These are phyloP conservation scores for Aspergillus floridensis DNA, from an alignment of 2,329 filamentous ascomycete species.

Conservation along the genomic window DNA sequence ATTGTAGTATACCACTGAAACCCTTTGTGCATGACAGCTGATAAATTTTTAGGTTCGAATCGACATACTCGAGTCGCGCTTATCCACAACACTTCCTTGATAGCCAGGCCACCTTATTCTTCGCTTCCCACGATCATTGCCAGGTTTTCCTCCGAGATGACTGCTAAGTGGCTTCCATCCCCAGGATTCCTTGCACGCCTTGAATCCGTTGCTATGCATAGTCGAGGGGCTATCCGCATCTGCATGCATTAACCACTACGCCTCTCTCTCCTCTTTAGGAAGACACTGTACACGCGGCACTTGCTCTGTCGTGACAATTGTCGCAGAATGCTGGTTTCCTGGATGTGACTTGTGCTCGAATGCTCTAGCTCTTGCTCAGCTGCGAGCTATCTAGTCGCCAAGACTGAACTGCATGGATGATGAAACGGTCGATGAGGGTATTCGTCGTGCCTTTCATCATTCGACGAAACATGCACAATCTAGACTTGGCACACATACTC, in stretches of 20 bases:
- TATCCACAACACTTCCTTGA: neutral
- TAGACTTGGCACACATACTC: neutral
- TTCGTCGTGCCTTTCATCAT: neutral
- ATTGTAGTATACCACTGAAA: neutral
- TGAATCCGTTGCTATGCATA: neutral
- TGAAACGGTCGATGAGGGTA: neutral
- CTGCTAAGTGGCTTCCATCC: neutral
- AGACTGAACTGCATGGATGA: neutral
- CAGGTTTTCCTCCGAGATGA: neutral
- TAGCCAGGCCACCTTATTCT: neutral
- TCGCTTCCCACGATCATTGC: neutral
- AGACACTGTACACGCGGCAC: neutral
- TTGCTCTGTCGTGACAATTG: neutral
- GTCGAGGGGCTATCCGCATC: neutral
- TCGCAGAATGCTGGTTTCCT: neutral
- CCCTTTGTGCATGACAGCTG: neutral
- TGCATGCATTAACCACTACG: neutral
- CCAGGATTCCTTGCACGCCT: neutral
- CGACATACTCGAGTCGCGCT: neutral
- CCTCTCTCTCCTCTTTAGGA: neutral
- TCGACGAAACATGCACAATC: neutral
- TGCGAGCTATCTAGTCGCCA: neutral
- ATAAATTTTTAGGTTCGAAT: neutral
- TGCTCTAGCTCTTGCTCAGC: neutral
- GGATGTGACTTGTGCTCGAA: neutral